Conservation (phyloP, 1,284 basidiomycete species). For the Microbotryomycetes sp. region DNA sequence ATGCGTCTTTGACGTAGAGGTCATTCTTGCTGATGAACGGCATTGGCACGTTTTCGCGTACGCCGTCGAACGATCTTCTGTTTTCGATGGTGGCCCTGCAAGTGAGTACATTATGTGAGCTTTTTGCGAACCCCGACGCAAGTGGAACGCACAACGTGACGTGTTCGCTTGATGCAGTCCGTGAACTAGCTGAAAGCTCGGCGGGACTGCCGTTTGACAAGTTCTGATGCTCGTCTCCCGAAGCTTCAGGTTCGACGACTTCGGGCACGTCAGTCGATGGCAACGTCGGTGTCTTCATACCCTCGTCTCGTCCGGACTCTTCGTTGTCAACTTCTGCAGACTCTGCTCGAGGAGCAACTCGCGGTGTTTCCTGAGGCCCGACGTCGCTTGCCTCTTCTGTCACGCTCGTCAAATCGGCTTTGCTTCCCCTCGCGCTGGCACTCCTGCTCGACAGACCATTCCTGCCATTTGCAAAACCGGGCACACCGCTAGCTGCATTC, state of each 20-base stretch:
- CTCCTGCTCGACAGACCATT: slow-evolving; percentile 5
- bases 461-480: not conserved
- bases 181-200: not conserved
- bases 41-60: slow-evolving; percentile 5
- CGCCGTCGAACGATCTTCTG: slow-evolving; percentile 28
- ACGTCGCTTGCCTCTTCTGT: slow-evolving; percentile 12
- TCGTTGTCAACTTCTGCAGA: not conserved
- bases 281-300: not conserved
- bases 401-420: slow-evolving; percentile 22
- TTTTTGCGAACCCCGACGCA: not conserved
- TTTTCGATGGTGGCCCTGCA: slow-evolving; percentile 33
- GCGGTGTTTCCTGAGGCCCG: not conserved
- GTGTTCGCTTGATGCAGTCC: slow-evolving; percentile 5
- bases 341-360: not conserved
- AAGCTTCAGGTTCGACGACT: not conserved
- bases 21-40: slow-evolving; percentile 34
- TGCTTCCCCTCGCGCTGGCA: slow-evolving; percentile 6
- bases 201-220: not conserved
- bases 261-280: not conserved
- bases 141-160: slow-evolving; percentile 19
- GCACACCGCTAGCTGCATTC: not conserved
- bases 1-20: slow-evolving; percentile 80
- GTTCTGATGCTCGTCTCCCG: not conserved
- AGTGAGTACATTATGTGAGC: not conserved
- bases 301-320: not conserved